A percentile compares a stretch with the other conserved stretches of the same genome.
Conservation (phyloP, 306 rosid species). For the Abrus pulchellus region DNA sequence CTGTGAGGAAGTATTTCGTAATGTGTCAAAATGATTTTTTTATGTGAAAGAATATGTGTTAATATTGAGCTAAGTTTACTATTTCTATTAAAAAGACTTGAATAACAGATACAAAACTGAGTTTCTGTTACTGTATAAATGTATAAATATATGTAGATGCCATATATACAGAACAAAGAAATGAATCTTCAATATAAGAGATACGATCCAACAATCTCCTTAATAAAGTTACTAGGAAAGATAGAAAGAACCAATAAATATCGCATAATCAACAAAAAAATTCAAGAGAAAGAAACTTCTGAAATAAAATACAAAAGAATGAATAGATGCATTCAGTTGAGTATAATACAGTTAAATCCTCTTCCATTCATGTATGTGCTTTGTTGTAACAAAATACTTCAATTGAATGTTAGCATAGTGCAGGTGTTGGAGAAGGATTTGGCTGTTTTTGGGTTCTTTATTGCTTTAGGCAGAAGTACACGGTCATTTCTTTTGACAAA, state of each 20-base stretch:
- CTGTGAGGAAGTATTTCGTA: neutral
- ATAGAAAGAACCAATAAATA: neutral
- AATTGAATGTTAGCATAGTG: conserved; percentile 49
- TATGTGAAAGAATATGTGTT: neutral
- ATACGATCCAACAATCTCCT: neutral
- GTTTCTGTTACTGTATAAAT: neutral
- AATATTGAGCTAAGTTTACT: conserved; percentile 17
- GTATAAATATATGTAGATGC: neutral
- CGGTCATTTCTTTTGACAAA: conserved; percentile 79
- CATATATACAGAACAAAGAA: neutral
- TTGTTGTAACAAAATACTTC: conserved; percentile 40
- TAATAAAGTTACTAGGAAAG: neutral
- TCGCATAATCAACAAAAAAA: conserved; percentile 4
- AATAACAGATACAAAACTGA: neutral
- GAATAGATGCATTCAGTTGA: conserved; percentile 42
- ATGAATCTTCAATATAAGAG: neutral
- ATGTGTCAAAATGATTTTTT: neutral
- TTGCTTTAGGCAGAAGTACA: conserved; percentile 93
- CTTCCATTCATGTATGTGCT: conserved; percentile 33
- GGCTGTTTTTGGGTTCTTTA: conserved; percentile 97
- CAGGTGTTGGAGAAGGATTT: conserved; percentile 98
- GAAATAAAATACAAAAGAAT: conserved; percentile 8
- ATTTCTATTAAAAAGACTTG: conserved; percentile 2
- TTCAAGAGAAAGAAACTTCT: conserved; percentile 19
- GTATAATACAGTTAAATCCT: conserved; percentile 26